These are phyloP conservation scores for Quercus robur DNA, from an alignment of 306 rosid species.

Conservation along the genomic window DNA sequence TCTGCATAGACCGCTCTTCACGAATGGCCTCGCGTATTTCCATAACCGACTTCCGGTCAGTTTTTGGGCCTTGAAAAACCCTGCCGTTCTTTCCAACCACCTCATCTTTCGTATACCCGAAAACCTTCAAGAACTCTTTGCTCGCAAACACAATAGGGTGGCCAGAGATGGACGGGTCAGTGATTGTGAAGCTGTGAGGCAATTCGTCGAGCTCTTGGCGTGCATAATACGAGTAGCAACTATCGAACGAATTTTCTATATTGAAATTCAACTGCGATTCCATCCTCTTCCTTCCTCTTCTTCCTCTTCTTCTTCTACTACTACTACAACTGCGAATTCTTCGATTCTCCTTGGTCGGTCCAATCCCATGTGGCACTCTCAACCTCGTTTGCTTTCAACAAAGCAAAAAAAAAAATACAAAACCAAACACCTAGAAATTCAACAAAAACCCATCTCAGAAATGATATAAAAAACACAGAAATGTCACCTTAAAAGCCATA, in stretches of 20 bases:
- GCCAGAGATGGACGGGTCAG: constrained; percentile 73
- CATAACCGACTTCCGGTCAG: constrained; percentile 63
- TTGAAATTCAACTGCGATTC: constrained; percentile 35
- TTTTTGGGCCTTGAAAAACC: constrained; percentile 72
- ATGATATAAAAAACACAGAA: not conserved
- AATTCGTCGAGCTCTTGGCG: constrained; percentile 65
- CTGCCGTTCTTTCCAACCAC: constrained; percentile 67
- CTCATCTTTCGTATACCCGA: constrained; percentile 61
- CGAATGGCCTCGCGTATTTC: constrained; percentile 83
- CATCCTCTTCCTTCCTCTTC: constrained; percentile 28
- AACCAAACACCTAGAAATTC: not conserved
- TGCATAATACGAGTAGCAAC: constrained; percentile 48
- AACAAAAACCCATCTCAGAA: not conserved
- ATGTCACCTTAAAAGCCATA: not conserved
- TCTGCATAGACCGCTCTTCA: constrained; percentile 48
- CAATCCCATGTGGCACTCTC: constrained; percentile 84
- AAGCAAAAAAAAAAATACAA: not conserved
- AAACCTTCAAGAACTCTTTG: constrained; percentile 68
- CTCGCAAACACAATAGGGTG: constrained; percentile 95
- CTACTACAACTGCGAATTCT: constrained; percentile 7
- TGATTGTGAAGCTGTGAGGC: constrained; percentile 63
- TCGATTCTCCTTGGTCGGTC: constrained; percentile 32
- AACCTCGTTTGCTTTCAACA: constrained; percentile 1
- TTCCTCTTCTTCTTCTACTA: constrained; percentile 9
- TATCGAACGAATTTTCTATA: constrained; percentile 45